phyloP scores from a whole-genome alignment of 208 protist species.

The Trichomonas vaginalis region DNA sequence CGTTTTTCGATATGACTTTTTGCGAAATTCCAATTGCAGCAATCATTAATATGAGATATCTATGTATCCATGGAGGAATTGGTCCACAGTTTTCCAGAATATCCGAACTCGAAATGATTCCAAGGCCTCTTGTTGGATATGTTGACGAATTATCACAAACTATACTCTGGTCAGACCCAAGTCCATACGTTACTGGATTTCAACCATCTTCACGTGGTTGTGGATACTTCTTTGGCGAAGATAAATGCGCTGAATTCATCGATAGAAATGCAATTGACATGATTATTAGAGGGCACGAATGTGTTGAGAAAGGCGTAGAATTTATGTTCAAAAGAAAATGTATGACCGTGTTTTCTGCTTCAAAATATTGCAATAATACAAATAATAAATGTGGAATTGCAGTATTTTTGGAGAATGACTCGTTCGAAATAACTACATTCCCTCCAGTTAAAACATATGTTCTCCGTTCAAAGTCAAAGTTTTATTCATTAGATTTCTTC shows the following conservation, averaged over 20 bases:
- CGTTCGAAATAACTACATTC: background rate
- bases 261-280: background rate
- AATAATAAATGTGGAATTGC: background rate
- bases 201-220: background rate
- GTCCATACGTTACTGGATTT: background rate
- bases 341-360: background rate
- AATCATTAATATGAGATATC: background rate
- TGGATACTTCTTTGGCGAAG: background rate
- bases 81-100: background rate
- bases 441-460: background rate
- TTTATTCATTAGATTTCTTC: background rate
- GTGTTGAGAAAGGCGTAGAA: background rate
- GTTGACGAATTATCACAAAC: background rate
- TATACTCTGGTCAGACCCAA: background rate
- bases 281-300: background rate
- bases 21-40: background rate
- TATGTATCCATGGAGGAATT: background rate
- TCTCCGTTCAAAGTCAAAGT: background rate
- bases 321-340: background rate
- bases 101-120: background rate
- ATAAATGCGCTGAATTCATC: background rate
- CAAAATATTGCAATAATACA: background rate
- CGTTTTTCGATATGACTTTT: background rate
- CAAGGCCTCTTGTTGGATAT: background rate
- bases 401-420: background rate